A percentile compares a stretch with the other conserved stretches of the same genome.
Evolutionary conservation across 768 basidiomycete species (phyloP).

Genomic region (Rhizopogon sp.): DNA sequence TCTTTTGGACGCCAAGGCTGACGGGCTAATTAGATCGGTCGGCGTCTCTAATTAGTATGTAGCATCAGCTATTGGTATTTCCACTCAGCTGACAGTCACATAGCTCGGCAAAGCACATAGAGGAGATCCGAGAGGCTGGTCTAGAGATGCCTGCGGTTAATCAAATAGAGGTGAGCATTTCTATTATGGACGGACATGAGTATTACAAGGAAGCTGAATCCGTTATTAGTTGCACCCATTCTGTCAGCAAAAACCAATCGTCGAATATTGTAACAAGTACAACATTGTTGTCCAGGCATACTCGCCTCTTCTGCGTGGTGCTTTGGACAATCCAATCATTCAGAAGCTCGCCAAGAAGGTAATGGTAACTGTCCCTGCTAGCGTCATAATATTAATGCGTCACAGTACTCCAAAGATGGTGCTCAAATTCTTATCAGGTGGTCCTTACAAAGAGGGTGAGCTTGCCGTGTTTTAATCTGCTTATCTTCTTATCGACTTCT

Average conservation of each 20-base stretch:
- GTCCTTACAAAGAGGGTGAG: constrained; percentile 75
- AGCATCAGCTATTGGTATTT: background rate
- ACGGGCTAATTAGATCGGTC: too few species aligned
- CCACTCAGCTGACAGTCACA: background rate
- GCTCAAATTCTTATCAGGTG: constrained; percentile 82
- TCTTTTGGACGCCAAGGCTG: constrained; percentile 45
- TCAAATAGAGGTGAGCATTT: constrained; percentile 58
- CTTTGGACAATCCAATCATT: constrained; percentile 47
- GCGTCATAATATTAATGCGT: background rate
- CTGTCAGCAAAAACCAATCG: constrained; percentile 33
- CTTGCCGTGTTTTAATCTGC: constrained; percentile 2
- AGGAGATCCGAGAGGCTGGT: constrained; percentile 55
- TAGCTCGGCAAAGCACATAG: constrained; percentile 52
- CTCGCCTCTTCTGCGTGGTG: constrained; percentile 26
- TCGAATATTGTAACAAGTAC: constrained; percentile 30
- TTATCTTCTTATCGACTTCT: background rate
- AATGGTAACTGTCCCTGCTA: background rate
- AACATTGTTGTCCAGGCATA: constrained; percentile 37
- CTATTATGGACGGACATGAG: background rate
- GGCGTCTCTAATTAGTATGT: too few species aligned
- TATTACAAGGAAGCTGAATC: background rate
- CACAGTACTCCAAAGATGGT: constrained; percentile 48
- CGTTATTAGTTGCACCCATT: constrained; percentile 22
- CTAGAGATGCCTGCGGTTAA: constrained; percentile 63
- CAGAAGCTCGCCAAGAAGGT: constrained; percentile 51